phyloP scores from a whole-genome alignment of 2,329 filamentous ascomycete genomes.

The Trichothecium sympodiale region DNA sequence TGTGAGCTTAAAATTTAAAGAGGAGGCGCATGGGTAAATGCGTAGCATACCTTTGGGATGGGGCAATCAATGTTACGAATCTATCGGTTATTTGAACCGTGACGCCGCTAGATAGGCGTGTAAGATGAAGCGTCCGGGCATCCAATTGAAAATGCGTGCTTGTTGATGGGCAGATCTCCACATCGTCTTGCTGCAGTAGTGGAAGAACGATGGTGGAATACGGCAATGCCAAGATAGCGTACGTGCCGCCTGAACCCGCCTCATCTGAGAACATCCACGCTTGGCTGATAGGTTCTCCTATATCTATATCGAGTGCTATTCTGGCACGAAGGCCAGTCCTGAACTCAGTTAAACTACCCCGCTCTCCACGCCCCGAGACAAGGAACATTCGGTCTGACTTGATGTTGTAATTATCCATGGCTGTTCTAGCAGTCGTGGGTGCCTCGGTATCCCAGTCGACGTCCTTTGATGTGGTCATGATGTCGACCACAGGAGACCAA shows the following conservation, averaged over 20 bases:
- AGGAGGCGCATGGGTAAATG: neutral
- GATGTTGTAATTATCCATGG: slow-evolving; percentile 14
- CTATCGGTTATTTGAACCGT: slow-evolving; percentile 45
- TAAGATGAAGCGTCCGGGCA: slow-evolving; percentile 39
- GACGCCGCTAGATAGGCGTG: slow-evolving; percentile 20
- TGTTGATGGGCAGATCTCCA: too few species aligned
- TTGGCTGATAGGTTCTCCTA: slow-evolving; percentile 33
- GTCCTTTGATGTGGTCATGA: slow-evolving; percentile 6
- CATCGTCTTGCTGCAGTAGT: too few species aligned
- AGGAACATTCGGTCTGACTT: slow-evolving; percentile 49
- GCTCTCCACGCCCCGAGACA: slow-evolving; percentile 51
- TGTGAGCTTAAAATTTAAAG: slow-evolving; percentile 9
- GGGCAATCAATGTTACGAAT: slow-evolving; percentile 27
- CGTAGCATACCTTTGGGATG: slow-evolving; percentile 23
- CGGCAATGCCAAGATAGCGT: slow-evolving; percentile 37
- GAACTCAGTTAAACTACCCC: slow-evolving; percentile 56
- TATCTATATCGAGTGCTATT: slow-evolving; percentile 47
- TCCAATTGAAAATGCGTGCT: too few species aligned
- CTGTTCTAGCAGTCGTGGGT: slow-evolving; percentile 4
- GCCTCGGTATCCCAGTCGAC: slow-evolving; percentile 1
- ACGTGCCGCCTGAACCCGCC: slow-evolving; percentile 9
- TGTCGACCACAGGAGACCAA: slow-evolving; percentile 49
- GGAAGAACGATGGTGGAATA: slow-evolving; percentile 33
- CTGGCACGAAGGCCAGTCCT: slow-evolving; percentile 60
- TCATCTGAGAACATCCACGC: slow-evolving; percentile 28